These are phyloP conservation scores for Amanita brunnescens DNA, from an alignment of 768 basidiomycete species.

Conservation along the genomic window DNA sequence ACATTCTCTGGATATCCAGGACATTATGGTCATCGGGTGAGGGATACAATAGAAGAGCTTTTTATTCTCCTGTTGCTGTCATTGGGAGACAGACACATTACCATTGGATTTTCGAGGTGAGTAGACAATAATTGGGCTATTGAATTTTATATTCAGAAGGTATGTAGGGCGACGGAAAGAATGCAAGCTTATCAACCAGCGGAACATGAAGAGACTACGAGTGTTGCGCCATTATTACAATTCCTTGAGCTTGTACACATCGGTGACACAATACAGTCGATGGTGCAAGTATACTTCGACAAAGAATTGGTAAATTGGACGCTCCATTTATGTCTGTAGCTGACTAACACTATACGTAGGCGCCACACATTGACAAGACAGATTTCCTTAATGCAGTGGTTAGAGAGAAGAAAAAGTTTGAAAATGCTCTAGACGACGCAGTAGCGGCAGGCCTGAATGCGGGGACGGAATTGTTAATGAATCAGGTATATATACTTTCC, in stretches of 20 bases:
- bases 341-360: conserved; percentile 30
- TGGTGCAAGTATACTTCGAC: conserved; percentile 98
- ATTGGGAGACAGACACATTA: conserved; percentile 70
- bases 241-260: conserved; percentile 98
- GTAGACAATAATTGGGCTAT: conserved; percentile 15
- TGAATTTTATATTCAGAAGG: conserved; percentile 11
- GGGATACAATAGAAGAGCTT: conserved; percentile 90
- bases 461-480: conserved; percentile 93
- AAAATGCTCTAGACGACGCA: conserved; percentile 84
- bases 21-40: conserved; percentile 75
- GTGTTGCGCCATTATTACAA: conserved; percentile 88
- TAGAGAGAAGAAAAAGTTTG: conserved; percentile 94
- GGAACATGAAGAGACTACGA: conserved; percentile 71
- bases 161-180: conserved; percentile 72
- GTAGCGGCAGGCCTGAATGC: conserved; percentile 93
- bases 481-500: conserved; percentile 48
- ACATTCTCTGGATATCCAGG: conserved; percentile 86
- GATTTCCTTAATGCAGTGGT: conserved; percentile 93
- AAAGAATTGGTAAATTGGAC: conserved; percentile 64
- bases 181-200: conserved; percentile 89
- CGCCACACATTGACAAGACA: conserved; percentile 81
- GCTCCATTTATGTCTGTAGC: background rate
- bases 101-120: conserved; percentile 69
- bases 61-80: conserved; percentile 80
- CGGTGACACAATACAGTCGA: conserved; percentile 94